Conservation (phyloP, 768 basidiomycete species). For the Gymnopilus junonius region DNA sequence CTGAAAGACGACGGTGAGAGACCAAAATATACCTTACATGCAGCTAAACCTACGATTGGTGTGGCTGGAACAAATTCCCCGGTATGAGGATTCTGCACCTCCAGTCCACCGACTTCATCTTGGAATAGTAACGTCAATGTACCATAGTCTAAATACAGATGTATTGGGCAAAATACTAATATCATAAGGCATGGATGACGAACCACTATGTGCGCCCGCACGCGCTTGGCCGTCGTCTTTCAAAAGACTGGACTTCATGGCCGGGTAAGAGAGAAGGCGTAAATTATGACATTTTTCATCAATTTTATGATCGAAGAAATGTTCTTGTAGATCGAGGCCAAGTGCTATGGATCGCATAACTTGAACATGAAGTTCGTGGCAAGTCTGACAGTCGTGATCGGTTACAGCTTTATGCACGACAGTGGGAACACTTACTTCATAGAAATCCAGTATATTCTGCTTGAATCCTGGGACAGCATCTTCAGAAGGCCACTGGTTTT, state of each 20-base stretch:
- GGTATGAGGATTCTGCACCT: conserved; percentile 83
- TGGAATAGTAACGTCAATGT: conserved; percentile 85
- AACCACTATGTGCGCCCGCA: conserved; percentile 83
- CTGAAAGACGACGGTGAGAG: conserved; percentile 38
- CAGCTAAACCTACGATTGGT: conserved; percentile 62
- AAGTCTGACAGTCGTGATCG: conserved; percentile 48
- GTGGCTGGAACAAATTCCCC: conserved; percentile 70
- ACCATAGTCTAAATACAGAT: conserved; percentile 65
- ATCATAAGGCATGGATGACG: background rate
- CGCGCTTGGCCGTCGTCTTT: conserved; percentile 71
- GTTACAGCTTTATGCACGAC: background rate
- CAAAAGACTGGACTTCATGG: conserved; percentile 64
- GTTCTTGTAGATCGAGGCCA: conserved; percentile 73
- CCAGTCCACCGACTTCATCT: conserved; percentile 79
- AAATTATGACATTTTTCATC: conserved; percentile 82
- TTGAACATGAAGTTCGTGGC: conserved; percentile 73
- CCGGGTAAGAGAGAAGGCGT: conserved; percentile 79
- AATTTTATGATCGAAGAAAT: conserved; percentile 77
- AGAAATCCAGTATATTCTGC: conserved; percentile 75
- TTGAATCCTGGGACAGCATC: conserved; percentile 68
- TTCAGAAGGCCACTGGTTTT: conserved; percentile 81
- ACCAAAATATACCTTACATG: background rate
- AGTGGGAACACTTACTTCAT: conserved; percentile 46
- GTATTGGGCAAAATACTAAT: background rate
- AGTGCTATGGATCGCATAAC: conserved; percentile 90